Percentiles rank a stretch among this genome's conserved stretches.
Conservation (phyloP, 495 filamentous ascomycete species). For the Neurospora sp. region DNA sequence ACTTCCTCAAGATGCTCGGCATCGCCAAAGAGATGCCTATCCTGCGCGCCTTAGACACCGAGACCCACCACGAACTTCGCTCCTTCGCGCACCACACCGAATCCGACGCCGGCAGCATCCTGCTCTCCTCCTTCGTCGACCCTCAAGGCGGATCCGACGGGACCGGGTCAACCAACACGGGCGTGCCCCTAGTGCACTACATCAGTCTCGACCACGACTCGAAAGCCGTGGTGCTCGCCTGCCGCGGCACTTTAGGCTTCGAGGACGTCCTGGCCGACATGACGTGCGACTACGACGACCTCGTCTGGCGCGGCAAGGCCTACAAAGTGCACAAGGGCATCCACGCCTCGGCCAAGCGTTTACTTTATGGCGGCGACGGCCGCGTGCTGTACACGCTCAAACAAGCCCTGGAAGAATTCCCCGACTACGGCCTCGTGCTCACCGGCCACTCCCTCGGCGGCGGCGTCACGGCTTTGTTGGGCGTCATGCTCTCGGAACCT, state of each 20-base stretch:
- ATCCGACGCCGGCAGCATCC: conserved; percentile 55
- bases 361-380: conserved; percentile 55
- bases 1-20: conserved; percentile 61
- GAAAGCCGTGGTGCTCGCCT: conserved; percentile 65
- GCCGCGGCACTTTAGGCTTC: conserved; percentile 68
- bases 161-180: conserved; percentile 60
- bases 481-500: conserved; percentile 62
- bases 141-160: conserved; percentile 63
- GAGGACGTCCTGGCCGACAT: conserved; percentile 74
- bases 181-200: conserved; percentile 69
- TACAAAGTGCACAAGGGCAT: conserved; percentile 82
- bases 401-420: conserved; percentile 59
- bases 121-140: conserved; percentile 68
- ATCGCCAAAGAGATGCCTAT: conserved; percentile 42
- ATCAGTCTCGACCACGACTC: conserved; percentile 69
- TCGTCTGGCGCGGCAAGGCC: conserved; percentile 51
- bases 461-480: conserved; percentile 63
- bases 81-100: conserved; percentile 64
- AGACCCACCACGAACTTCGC: conserved; percentile 54
- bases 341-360: conserved; percentile 60
- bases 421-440: conserved; percentile 64
- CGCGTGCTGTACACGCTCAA: conserved; percentile 58
- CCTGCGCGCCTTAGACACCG: conserved; percentile 31
- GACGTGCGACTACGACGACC: conserved; percentile 70
- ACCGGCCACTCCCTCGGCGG: conserved; percentile 72